Evolutionary conservation across 2,329 filamentous ascomycete species (phyloP).

Genomic region (Seiridium cupressi): DNA sequence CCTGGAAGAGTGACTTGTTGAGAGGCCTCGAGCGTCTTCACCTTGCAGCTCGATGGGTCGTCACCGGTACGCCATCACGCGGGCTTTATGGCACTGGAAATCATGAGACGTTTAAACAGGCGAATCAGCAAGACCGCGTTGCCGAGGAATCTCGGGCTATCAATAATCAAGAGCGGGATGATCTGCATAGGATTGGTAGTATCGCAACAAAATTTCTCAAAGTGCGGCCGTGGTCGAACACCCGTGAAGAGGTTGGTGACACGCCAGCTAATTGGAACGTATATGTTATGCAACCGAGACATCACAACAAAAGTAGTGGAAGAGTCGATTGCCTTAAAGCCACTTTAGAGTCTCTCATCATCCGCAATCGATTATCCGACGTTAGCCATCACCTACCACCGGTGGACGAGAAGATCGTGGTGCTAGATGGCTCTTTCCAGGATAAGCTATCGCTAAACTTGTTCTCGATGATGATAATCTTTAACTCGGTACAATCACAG

Average conservation of each 20-base stretch:
- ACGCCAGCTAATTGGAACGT: slow-evolving; percentile 66
- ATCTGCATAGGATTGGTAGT: slow-evolving; percentile 64
- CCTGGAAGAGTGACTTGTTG: slow-evolving; percentile 55
- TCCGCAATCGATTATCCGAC: slow-evolving; percentile 75
- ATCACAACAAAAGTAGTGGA: slow-evolving; percentile 50
- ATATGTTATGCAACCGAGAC: slow-evolving; percentile 63
- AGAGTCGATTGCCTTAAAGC: slow-evolving; percentile 62
- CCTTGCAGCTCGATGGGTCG: slow-evolving; percentile 78
- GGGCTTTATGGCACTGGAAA: slow-evolving; percentile 74
- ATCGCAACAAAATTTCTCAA: slow-evolving; percentile 71
- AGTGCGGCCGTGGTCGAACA: slow-evolving; percentile 76
- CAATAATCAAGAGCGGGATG: slow-evolving; percentile 49
- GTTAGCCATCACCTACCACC: slow-evolving; percentile 68
- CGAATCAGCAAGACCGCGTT: background rate
- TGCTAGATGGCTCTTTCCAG: slow-evolving; percentile 78
- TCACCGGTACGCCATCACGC: slow-evolving; percentile 85
- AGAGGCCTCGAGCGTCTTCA: slow-evolving; percentile 51
- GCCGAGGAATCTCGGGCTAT: slow-evolving; percentile 8
- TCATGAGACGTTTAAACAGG: background rate
- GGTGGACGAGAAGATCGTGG: slow-evolving; percentile 68
- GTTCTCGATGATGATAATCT: slow-evolving; percentile 79
- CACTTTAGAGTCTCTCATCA: slow-evolving; percentile 75
- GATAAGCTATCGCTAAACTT: slow-evolving; percentile 82
- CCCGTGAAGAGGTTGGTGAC: slow-evolving; percentile 49
- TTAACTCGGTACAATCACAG: slow-evolving; percentile 87